Percentiles rank a stretch among this genome's conserved stretches.
phyloP scores from a whole-genome alignment of 257 asterid genomes.

The Cinchona pubescens region DNA sequence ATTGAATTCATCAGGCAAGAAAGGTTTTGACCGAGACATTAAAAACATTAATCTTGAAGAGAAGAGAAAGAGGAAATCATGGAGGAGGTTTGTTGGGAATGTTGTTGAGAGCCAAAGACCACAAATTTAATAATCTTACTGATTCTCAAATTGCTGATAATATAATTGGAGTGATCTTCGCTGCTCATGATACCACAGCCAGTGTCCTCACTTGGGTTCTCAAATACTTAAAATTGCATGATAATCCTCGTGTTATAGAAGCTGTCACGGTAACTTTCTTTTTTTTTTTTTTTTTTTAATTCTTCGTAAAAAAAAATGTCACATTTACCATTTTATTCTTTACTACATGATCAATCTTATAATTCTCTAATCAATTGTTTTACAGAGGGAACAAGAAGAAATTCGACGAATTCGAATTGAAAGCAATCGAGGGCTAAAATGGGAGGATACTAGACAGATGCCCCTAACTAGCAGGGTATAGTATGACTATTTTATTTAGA shows the following conservation, averaged over 20 bases:
- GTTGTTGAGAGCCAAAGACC: conserved; percentile 36
- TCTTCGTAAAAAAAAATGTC: too few relatives aligned
- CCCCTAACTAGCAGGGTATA: conserved; percentile 46
- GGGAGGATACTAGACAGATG: conserved; percentile 72
- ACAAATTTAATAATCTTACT: conserved; percentile 25
- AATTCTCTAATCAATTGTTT: background rate
- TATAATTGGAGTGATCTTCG: conserved; percentile 66
- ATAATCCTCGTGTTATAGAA: conserved; percentile 31
- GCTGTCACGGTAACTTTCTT: conserved; percentile 41
- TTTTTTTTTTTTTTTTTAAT: too few relatives aligned
- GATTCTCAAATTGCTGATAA: conserved; percentile 68
- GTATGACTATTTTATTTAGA: too few relatives aligned
- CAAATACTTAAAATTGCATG: conserved; percentile 68
- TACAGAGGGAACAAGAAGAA: conserved; percentile 58
- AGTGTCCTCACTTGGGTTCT: conserved; percentile 66
- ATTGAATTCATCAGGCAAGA: conserved; percentile 48
- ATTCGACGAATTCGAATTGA: conserved; percentile 28
- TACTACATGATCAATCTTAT: background rate
- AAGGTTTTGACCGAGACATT: conserved; percentile 36
- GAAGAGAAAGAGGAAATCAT: conserved; percentile 32
- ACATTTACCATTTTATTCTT: too few relatives aligned
- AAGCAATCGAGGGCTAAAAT: conserved; percentile 45
- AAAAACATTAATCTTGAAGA: conserved; percentile 43
- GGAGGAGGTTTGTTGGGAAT: conserved; percentile 54
- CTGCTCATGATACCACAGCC: conserved; percentile 79